Base-by-base conservation (phyloP, 495 filamentous ascomycete species). In the Tuber umbilicatum region DNA sequence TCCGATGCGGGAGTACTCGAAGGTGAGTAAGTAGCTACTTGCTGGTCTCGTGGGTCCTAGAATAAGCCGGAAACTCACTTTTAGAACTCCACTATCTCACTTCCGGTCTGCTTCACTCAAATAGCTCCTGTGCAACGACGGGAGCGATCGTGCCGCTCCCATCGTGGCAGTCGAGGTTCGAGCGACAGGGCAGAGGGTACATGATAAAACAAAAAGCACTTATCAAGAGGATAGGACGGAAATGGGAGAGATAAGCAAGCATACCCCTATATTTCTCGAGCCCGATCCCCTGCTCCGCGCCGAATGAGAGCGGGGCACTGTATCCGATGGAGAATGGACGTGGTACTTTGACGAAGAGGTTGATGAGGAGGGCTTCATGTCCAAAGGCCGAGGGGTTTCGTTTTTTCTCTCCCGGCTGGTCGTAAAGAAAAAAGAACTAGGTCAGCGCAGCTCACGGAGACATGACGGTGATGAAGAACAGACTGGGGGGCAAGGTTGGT, bases 201-300 rank as follows among this genome's bases (percentile, higher is more conserved):
- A 35, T 35, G 55, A 35, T 35, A 35, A 27, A 64, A 64, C 55
- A 17, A 64, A 64, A 64, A 64, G 55, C 31, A 64, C 27, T 17
- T 35, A 64, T 35, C 27, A 35, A 64, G 50, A 38, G 72, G 39
- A 76, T 37, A 68, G 73, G 64, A 67, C 21, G n/a, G 38, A 70
- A 14, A n/a, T 60, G 64, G 69, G 39, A 71, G 50, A 76, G 75
- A 41, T 47, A 78, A 81, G 78, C 60, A 79, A 75, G 73, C 80
- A 81, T 81, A 81, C 80, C 80, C 69, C 79, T 81, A 81, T 81
- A 73, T 81, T 76, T 68, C 79, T 75, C 72, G 73, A 39, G 74
- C 80, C 72, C 68, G 79, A 81, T 75, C 74, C 78, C 73, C 80
- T 78, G 70, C 74, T 80, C 73, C 73, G 80, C 47, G 73, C 71